A percentile compares a stretch with the other conserved stretches of the same genome.
phyloP scores from a whole-genome alignment of 805 yeast genomes.

The Ogataea nitratoaversa region DNA sequence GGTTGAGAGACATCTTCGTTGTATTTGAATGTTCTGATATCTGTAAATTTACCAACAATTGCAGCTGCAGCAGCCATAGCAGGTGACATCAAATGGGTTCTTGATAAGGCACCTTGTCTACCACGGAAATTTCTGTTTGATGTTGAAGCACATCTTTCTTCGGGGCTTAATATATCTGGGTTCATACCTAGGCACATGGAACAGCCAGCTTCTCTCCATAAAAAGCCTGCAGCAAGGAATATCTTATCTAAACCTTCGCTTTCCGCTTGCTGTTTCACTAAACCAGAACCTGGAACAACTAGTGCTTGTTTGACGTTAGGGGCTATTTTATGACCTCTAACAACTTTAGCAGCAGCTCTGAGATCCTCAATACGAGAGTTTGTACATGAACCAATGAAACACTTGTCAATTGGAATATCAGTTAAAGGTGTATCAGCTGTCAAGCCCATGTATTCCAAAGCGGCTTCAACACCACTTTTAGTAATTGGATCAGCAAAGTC shows the following conservation, averaged over 20 bases:
- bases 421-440: conserved; percentile 73
- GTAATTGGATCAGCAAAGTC: conserved; percentile 64
- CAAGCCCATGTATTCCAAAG: conserved; percentile 89
- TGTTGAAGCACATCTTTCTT: conserved; percentile 97
- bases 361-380: conserved; percentile 96
- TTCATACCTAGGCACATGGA: conserved; percentile 99
- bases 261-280: conserved; percentile 92
- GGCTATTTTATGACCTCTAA: conserved; percentile 85
- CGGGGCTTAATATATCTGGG: conserved; percentile 92
- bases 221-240: conserved; percentile 89
- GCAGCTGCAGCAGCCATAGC: conserved; percentile 99
- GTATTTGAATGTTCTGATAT: conserved; percentile 78
- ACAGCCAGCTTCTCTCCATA: conserved; percentile 99
- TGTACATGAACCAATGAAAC: conserved; percentile 97
- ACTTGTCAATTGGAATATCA: conserved; percentile 82
- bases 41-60: conserved; percentile 83
- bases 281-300: conserved; percentile 97
- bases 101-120: conserved; percentile 93
- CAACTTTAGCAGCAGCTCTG: conserved; percentile 91
- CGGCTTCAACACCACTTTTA: conserved; percentile 83
- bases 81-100: conserved; percentile 98
- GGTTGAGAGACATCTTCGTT: conserved; percentile 54
- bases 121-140: conserved; percentile 99
- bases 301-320: conserved; percentile 73
- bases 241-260: conserved; percentile 90